Base-by-base conservation (phyloP, 2,329 filamentous ascomycete genomes). In the Cladosporium sp. region DNA sequence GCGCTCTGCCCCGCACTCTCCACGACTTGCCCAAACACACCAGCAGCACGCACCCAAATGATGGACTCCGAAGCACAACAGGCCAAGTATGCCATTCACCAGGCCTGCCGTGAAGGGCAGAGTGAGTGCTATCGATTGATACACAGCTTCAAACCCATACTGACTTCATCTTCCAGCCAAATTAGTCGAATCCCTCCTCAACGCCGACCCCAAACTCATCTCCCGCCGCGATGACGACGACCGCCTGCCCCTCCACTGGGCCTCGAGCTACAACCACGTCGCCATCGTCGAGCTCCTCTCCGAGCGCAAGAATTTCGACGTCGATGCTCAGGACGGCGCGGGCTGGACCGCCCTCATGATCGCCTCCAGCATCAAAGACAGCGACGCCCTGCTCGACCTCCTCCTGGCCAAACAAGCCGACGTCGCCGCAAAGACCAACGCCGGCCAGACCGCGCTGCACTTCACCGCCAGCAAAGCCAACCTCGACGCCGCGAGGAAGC, bases 241-340 rank as follows among this genome's bases (percentile, higher is more conserved):
- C n/a, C 88, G 93, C 40, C 80, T 96, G 32, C 85, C 93, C 2
- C 83, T 97, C 51, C 93, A 99, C 75, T 99, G 93, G 93, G 92
- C 93, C 0, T 82, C 84, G 2, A 93, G 91, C 18, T 86, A 88
- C 68, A 95, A 93, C 66, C 85, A 83, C 58, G 71, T 85, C 6
- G 80, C 84, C 20, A 89, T 96, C 52, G 83, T 88, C 15, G 76
- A 86, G 43, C 67, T 92, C 15, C 76, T 97, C 3, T 78, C 86
- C 2, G 78, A 87, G 50, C 75, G 77, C 54, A 84, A 84, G 61
- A 77, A 77, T 53, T 96, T 96, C 64, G 89, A 97, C 65, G 80
- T 88, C 0, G 91, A 97, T 68, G 84, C 85, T 15, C 82, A 89
- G 71, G 89, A 95, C 64, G 85, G 80, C 50, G 84, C 81, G 41